Evolutionary conservation across 108 stramenopile genomes (phyloP).

Genomic region (Pinguiococcus pyrenoidosus): DNA sequence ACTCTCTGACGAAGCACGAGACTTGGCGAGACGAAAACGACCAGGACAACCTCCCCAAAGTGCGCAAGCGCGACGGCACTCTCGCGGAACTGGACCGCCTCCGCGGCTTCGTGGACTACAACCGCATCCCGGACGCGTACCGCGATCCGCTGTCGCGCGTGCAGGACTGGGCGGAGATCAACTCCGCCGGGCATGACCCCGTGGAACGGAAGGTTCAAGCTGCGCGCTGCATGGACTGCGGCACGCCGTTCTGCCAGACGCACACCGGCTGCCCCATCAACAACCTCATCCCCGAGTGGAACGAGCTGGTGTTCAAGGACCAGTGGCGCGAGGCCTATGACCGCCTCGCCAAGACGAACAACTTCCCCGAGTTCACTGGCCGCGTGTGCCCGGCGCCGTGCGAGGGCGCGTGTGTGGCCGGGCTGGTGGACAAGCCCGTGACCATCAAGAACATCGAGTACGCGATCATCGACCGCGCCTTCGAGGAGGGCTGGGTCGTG

Average conservation of each 20-base stretch:
- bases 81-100: constrained; percentile 69
- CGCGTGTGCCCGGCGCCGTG: constrained; percentile 93
- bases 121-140: constrained; percentile 90
- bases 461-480: constrained; percentile 83
- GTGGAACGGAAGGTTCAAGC: constrained; percentile 70
- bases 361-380: constrained; percentile 98
- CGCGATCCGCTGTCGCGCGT: constrained; percentile 72
- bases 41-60: constrained; percentile 82
- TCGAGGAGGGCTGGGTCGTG: constrained; percentile 74
- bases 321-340: constrained; percentile 86
- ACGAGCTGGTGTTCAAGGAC: constrained; percentile 84
- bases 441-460: constrained; percentile 97
- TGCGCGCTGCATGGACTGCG: constrained; percentile 91
- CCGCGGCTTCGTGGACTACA: constrained; percentile 84
- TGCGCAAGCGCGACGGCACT: constrained; percentile 74
- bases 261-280: constrained; percentile 91
- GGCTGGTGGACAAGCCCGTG: constrained; percentile 76
- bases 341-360: constrained; percentile 83
- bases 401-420: constrained; percentile 91
- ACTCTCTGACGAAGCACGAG: constrained; percentile 46
- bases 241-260: constrained; percentile 93
- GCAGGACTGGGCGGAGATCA: constrained; percentile 87
- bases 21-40: constrained; percentile 74
- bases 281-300: constrained; percentile 96
- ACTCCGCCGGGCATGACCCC: constrained; percentile 61